Base-by-base conservation (phyloP, 2,329 filamentous ascomycete species). In the Cryphonectria naterciae region DNA sequence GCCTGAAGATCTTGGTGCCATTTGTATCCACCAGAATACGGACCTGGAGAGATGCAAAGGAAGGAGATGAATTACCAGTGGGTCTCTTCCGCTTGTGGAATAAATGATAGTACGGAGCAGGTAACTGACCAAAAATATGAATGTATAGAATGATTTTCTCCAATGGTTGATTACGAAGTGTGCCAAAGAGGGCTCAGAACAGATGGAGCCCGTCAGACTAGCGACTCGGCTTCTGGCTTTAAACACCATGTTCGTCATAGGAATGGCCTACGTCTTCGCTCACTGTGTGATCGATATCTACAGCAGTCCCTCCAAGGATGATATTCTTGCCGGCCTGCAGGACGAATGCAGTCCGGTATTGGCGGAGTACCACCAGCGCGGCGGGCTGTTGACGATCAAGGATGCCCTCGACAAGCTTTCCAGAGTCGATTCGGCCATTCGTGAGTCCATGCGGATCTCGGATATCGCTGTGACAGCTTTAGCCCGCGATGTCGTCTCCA, bases 381-480 rank as follows among this genome's bases (percentile, higher is more conserved):
- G n/a, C n/a, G n/a, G n/a, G n/a, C n/a, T n/a, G n/a, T n/a, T n/a
- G n/a, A n/a, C n/a, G n/a, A n/a, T 37, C 35, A 37, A 37, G 4
- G 35, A 37, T n/a, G n/a, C n/a, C n/a, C n/a, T n/a, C n/a, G 35
- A 37, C 35, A 37, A 37, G 35, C 35, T 37, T n/a, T n/a, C n/a
- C n/a, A n/a, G n/a, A n/a, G 13, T 68, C 54, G 65, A 61, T 37
- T 68, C 65, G 19, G 54, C 65, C 3, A 37, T 68, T 19, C 65
- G 65, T 8, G 65, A 68, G 25, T 61, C 65, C 10, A 68, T 68
- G 54, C 65, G 65, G n/a, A 13, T 68, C 13, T 61, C 54, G 2
- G 54, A 61, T 7, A 4, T 37, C 35, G 7, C 3, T n/a, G 54
- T 37, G 19, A 49, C 22, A 1, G 15, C 37, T 68, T 5, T n/a